Evolutionary conservation across 2,329 filamentous ascomycete species (phyloP).

Genomic region (Aspergillus phoenicis): DNA sequence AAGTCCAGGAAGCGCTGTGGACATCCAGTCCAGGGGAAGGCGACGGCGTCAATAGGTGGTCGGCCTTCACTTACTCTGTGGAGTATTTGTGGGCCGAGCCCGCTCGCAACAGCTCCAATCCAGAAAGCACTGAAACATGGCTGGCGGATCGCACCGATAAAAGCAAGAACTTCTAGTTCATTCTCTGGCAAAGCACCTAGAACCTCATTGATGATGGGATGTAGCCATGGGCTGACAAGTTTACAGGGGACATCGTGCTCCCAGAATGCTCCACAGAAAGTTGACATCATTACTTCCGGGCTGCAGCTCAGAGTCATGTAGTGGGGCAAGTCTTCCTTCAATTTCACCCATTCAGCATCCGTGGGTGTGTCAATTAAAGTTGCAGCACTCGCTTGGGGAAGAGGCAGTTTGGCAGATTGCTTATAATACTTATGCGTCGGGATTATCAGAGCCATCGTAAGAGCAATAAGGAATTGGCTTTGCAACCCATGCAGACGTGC

Average conservation of each 20-base stretch:
- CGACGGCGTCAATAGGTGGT: slow-evolving; percentile 14
- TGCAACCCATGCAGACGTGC: slow-evolving; percentile 14
- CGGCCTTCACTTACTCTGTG: background rate
- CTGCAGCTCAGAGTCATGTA: slow-evolving; percentile 23
- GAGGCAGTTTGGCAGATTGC: slow-evolving; percentile 15
- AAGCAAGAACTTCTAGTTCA: slow-evolving; percentile 13
- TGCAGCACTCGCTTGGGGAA: background rate
- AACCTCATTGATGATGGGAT: slow-evolving; percentile 20
- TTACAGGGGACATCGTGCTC: slow-evolving; percentile 21
- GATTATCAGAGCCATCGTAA: slow-evolving; percentile 18
- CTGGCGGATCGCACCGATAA: slow-evolving; percentile 18
- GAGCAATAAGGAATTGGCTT: slow-evolving; percentile 20
- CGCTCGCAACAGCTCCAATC: slow-evolving; percentile 15
- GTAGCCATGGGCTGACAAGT: slow-evolving; percentile 22
- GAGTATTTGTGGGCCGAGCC: slow-evolving; percentile 13
- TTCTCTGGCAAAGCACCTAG: background rate
- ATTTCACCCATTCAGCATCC: background rate
- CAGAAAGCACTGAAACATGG: slow-evolving; percentile 16
- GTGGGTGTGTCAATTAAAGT: fast-evolving
- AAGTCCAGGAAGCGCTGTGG: slow-evolving; percentile 21
- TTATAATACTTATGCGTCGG: slow-evolving; percentile 16
- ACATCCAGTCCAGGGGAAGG: slow-evolving; percentile 18
- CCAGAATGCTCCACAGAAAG: slow-evolving; percentile 22
- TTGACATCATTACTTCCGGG: slow-evolving; percentile 17
- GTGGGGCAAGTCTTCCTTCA: slow-evolving; percentile 17